Conservation (phyloP, 305 asterid genomes). For the Solanum hybrid region DNA sequence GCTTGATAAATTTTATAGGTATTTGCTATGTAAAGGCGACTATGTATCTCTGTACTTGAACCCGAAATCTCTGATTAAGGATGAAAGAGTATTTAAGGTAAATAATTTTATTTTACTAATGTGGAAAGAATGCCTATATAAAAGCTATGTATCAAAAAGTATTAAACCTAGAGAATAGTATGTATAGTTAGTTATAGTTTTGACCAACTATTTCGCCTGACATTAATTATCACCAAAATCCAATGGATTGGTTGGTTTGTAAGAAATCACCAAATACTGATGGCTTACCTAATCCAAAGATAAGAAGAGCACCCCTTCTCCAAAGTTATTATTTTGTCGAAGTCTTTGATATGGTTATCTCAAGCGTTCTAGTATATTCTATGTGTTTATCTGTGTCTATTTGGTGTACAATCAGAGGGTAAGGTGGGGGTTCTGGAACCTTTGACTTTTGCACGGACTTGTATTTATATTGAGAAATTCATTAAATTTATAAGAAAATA, state of each 20-base stretch:
- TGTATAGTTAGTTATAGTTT: background rate
- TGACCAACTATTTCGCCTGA: background rate
- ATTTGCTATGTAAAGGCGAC: background rate
- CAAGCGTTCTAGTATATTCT: background rate
- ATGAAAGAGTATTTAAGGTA: background rate
- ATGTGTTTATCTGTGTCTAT: background rate
- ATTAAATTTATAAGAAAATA: background rate
- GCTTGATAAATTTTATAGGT: background rate
- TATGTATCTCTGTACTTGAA: rapidly evolving
- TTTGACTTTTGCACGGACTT: background rate
- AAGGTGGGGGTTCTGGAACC: background rate
- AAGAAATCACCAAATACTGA: background rate
- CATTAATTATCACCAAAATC: background rate
- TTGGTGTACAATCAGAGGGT: background rate
- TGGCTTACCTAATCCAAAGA: background rate
- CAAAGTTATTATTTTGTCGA: no score
- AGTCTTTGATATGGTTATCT: background rate
- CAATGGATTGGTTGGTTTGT: background rate
- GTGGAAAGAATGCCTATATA: background rate
- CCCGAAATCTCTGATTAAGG: no score
- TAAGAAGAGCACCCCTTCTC: background rate
- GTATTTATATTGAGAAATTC: background rate
- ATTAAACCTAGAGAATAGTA: background rate
- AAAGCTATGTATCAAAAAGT: background rate
- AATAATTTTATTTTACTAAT: background rate